phyloP scores from a whole-genome alignment of 73 alveolate genomes.

The Breviolum minutum region DNA sequence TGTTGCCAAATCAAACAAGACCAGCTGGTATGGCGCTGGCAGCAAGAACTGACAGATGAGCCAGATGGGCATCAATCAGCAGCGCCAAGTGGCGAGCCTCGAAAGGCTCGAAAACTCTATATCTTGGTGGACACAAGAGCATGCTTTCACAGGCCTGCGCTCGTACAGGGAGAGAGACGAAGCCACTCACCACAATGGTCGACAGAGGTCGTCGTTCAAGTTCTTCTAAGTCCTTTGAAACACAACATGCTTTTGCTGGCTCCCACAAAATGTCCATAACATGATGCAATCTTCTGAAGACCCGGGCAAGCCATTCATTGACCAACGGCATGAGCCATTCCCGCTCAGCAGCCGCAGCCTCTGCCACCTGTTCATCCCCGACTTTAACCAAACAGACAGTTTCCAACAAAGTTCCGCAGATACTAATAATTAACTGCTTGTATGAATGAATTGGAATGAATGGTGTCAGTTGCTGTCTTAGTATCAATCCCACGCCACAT shows the following conservation, averaged over 20 bases:
- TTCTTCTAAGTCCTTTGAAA: neutral
- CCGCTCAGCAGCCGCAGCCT: slow-evolving; percentile 24
- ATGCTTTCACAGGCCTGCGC: slow-evolving; percentile 17
- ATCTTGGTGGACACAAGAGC: neutral
- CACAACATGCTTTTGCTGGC: neutral
- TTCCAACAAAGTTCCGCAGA: no score
- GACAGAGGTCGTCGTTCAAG: neutral
- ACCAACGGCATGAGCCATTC: slow-evolving; percentile 43
- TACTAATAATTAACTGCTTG: no score
- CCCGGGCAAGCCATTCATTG: slow-evolving; percentile 14
- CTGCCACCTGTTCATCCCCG: neutral
- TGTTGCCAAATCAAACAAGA: no score
- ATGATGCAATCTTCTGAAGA: neutral
- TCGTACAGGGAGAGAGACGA: slow-evolving; percentile 15
- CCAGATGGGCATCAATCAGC: slow-evolving; percentile 64
- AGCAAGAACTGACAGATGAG: slow-evolving; percentile 24
- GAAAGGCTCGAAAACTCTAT: neutral
- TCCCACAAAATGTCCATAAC: neutral
- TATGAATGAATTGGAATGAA: no score
- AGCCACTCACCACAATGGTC: slow-evolving; percentile 21
- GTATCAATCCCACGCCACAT: no score
- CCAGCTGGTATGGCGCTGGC: slow-evolving; percentile 20
- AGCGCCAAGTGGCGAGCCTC: slow-evolving; percentile 85
- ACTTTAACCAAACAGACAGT: no score
- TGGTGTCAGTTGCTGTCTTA: no score